Percentiles rank a stretch among this genome's conserved stretches.
Evolutionary conservation across 768 basidiomycete genomes (phyloP).

Genomic region (Trametes maxima): DNA sequence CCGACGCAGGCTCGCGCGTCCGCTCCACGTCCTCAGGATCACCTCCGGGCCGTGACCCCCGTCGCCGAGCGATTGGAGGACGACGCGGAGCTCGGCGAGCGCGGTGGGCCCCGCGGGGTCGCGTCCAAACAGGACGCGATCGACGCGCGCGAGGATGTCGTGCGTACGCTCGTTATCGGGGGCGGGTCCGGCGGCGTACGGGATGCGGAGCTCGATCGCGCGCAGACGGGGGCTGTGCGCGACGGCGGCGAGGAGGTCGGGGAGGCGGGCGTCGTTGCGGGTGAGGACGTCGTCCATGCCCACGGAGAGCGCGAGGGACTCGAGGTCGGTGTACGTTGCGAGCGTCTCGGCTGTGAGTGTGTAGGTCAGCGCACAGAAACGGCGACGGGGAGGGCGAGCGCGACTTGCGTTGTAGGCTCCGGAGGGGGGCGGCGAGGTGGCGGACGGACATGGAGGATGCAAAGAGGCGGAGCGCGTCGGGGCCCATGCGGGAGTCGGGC

Average conservation of each 20-base stretch:
- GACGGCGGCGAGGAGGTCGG: not conserved
- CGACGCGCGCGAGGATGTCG: not conserved
- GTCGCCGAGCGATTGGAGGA: not conserved
- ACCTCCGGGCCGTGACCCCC: not conserved
- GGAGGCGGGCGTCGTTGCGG: not conserved
- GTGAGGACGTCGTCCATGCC: constrained; percentile 7
- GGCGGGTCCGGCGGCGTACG: not conserved
- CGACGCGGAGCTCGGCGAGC: not conserved
- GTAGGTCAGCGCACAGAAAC: not conserved
- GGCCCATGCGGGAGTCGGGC: constrained; percentile 1
- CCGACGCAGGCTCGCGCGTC: not conserved
- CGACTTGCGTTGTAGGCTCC: constrained; percentile 5
- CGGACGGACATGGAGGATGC: not conserved
- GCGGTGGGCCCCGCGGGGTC: not conserved
- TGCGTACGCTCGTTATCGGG: not conserved
- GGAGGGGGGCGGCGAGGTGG: constrained; percentile 1
- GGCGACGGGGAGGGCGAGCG: not conserved
- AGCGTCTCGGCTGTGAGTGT: not conserved
- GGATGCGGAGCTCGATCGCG: not conserved
- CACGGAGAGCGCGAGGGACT: constrained; percentile 5
- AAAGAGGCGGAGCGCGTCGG: constrained; percentile 2
- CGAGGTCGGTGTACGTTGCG: constrained; percentile 3
- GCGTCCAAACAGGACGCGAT: not conserved
- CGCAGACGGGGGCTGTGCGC: not conserved
- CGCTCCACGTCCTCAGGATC: not conserved